Evolutionary conservation across 2,329 filamentous ascomycete species (phyloP), one percentile per base, ranked within the genome.

Genomic region (Helotiales sp.): DNA sequence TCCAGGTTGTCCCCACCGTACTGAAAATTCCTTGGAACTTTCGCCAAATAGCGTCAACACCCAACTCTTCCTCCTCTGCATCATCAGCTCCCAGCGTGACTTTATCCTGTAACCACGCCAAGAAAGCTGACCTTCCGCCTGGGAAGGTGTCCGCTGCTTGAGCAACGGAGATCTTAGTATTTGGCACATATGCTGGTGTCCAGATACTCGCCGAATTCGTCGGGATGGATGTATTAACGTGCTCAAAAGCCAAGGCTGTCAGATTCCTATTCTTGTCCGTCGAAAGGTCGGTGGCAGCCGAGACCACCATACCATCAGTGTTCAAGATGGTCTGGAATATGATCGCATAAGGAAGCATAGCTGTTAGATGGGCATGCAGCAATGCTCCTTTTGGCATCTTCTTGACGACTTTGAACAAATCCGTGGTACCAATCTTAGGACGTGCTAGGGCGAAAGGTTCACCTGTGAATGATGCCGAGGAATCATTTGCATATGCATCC

Each of bases 391-490:
- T 54, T n/a, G 40, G 52, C 15, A 54, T 31, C 12, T 36, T 48
- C 24, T 54, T 46, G n/a, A 54, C 52, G 30, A 54, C 38, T 34
- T 47, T 54, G 52, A 34, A 54, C 1, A 54, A 40, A 13, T 54
- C 40, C 12, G 40, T 54, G 1, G 38, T 34, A 15, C 34, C 27
- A 17, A 54, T 54, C 36, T 33, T 30, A 5, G 40, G 40, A 5
- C 40, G 10, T 3, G 52, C 52, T 13, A 54, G 7, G 33, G 38
- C 13, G 31, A 47, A 54, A 5, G 19, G 13, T 29, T 54, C 38
- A 3, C 40, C 38, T 36, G 24, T 10, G 10, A 30, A 47, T 29
- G n/a, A 34, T 9, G 30, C 3, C 48, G 29, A 19, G 31, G 5
- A 36, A 51, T n/a, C n/a, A n/a, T n/a, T n/a, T n/a, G n/a, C n/a